Evolutionary conservation across 2,329 filamentous ascomycete genomes (phyloP).

Genomic region (Helotiales sp.): DNA sequence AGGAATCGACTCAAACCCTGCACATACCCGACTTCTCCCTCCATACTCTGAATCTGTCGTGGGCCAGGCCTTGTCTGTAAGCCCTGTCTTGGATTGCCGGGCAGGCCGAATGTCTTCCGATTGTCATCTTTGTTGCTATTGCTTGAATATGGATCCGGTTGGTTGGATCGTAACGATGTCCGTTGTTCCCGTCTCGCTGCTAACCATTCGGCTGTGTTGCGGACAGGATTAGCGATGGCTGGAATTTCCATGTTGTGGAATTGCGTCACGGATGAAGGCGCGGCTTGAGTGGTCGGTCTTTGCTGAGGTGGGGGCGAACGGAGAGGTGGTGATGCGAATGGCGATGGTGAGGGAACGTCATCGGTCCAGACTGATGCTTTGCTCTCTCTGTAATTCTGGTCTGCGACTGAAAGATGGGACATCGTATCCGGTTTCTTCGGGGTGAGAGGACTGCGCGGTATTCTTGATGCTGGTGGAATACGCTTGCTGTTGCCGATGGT

Average conservation of each 20-base stretch:
- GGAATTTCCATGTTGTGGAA: slow-evolving; percentile 19
- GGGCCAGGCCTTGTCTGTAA: not conserved
- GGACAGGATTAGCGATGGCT: slow-evolving; percentile 11
- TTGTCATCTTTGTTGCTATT: not conserved
- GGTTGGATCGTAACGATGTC: not conserved
- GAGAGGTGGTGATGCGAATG: slow-evolving; percentile 18
- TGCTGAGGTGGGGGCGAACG: slow-evolving; percentile 1
- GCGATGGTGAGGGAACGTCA: slow-evolving; percentile 30
- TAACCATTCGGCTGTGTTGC: slow-evolving; percentile 29
- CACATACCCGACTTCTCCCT: slow-evolving; percentile 11
- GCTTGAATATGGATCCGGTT: not conserved
- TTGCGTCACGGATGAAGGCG: not conserved
- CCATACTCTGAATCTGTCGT: slow-evolving; percentile 10
- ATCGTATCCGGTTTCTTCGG: slow-evolving; percentile 8
- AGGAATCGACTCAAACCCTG: slow-evolving; percentile 3
- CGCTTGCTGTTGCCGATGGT: not conserved
- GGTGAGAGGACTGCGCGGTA: slow-evolving; percentile 13
- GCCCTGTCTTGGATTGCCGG: slow-evolving; percentile 4
- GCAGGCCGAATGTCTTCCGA: not conserved
- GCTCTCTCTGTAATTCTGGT: slow-evolving; percentile 28
- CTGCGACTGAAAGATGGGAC: not conserved
- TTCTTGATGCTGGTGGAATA: slow-evolving; percentile 5
- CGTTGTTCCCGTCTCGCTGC: slow-evolving; percentile 9
- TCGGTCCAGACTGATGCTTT: slow-evolving; percentile 40
- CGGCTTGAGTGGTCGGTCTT: not conserved